Evolutionary conservation across 257 asterid genomes (phyloP), one percentile per base, ranked within the genome.

Genomic region (Forsythia viridissima): DNA sequence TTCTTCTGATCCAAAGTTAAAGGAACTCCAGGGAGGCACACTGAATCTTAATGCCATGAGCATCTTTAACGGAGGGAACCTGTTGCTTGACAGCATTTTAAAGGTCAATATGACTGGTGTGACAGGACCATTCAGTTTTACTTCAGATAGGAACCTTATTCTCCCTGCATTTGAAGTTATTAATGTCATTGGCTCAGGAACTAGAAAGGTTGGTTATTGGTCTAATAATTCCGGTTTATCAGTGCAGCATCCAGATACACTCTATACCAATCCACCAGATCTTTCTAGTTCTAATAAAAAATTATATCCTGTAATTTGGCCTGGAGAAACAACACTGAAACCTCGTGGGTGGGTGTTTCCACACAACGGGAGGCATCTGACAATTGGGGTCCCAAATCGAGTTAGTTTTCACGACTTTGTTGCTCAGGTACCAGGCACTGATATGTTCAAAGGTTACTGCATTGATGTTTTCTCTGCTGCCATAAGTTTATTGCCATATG

Each of bases 341-440:
- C 97, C 97, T 18, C 85, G 93, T 13, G 94, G 97, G 6, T 91
- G 97, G 97, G 93, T 83, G 83, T 86, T 90, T 30, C 92, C 92
- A 0, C 79, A 79, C 21, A 88, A 84, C 24, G 90, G 90, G 55
- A 87, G 87, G 76, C 79, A 83, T 21, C 59, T 90, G 75, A 86
- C 30, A 80, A 85, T 91, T 38, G 97, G 90, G 38, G 91, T 91
- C 4, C 94, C 97, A 11, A 74, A 76, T 16, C 84, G 93, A 34
- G 90, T 75, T n/a, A 86, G 92, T 76, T 91, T 80, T 61, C 80
- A 70, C 12, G 91, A 81, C 43, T 85, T 90, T 55, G 92, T 91
- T 34, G 69, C 69, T 5, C 70, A 71, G 65, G 82, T 79, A 55
- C 80, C 83, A 5, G 87, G 85, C 68, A 42, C 48, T 13, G 79